phyloP scores from a whole-genome alignment of 208 protist species.

The Leishmania turanica region DNA sequence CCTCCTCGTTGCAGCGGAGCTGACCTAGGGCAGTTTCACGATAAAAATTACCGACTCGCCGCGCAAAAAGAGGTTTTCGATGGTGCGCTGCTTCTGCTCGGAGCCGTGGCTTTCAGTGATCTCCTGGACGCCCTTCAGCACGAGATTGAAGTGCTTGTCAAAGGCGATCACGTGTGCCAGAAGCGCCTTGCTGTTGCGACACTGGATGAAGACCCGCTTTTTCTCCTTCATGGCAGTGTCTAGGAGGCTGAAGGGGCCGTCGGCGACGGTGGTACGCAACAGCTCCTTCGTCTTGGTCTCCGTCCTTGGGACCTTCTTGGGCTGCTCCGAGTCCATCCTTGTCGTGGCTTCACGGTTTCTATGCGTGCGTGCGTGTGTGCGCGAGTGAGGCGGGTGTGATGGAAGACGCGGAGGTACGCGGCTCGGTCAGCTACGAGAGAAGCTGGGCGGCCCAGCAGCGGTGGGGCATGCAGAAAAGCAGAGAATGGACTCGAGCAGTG shows the following conservation, averaged over 20 bases:
- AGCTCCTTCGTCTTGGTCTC: conserved; percentile 59
- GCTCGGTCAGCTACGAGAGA: neutral
- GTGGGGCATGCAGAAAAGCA: neutral
- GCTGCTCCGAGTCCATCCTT: conserved; percentile 32
- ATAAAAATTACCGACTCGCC: conserved; percentile 99
- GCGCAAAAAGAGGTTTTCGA: conserved; percentile 98
- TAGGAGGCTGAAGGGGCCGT: conserved; percentile 83
- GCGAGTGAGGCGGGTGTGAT: neutral
- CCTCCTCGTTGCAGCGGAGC: neutral
- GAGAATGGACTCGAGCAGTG: neutral
- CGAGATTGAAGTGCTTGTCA: conserved; percentile 99
- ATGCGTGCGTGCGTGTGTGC: neutral
- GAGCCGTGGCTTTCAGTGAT: conserved; percentile 89
- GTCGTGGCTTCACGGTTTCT: neutral
- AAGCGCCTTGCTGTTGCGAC: conserved; percentile 99
- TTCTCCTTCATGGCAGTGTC: conserved; percentile 78
- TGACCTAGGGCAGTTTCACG: conserved; percentile 91
- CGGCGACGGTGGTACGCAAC: conserved; percentile 55
- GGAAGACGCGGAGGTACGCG: neutral
- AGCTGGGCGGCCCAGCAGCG: neutral
- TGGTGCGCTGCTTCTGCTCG: conserved; percentile 95
- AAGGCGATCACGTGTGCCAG: conserved; percentile 98
- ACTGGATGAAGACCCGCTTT: conserved; percentile 98
- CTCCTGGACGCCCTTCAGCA: conserved; percentile 94
- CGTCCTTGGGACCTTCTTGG: conserved; percentile 30